phyloP scores from a whole-genome alignment of 2,329 filamentous ascomycete genomes.

The Aspergillus ochraceoroseus region DNA sequence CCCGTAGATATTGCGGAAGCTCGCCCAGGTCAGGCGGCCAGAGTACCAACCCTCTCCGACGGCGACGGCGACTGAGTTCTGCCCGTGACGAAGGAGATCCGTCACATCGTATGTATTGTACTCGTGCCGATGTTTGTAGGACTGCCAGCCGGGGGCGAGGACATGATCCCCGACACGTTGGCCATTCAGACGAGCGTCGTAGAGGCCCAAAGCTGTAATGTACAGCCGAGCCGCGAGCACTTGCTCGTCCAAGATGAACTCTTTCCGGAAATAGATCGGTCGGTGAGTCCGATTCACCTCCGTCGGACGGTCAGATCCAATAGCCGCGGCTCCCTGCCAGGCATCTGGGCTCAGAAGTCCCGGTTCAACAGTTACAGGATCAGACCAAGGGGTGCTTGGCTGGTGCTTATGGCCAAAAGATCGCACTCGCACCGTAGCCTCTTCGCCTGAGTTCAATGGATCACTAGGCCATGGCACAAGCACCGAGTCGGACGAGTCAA shows the following conservation, averaged over 20 bases:
- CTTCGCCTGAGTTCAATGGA: slow-evolving; percentile 16
- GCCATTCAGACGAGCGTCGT: slow-evolving; percentile 48
- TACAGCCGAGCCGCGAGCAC: slow-evolving; percentile 38
- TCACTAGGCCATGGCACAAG: slow-evolving; percentile 24
- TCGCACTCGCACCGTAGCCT: slow-evolving; percentile 13
- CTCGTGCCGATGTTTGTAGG: slow-evolving; percentile 46
- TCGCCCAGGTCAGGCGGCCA: slow-evolving; percentile 28
- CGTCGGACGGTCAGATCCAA: slow-evolving; percentile 19
- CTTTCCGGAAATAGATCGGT: slow-evolving; percentile 36
- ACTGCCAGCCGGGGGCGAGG: slow-evolving; percentile 49
- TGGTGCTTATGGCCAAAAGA: slow-evolving; percentile 5
- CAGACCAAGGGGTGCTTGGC: slow-evolving; percentile 30
- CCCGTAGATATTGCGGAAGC: slow-evolving; percentile 19
- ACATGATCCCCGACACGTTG: slow-evolving; percentile 40
- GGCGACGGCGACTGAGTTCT: slow-evolving; percentile 40
- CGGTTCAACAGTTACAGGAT: slow-evolving; percentile 28
- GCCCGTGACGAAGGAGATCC: slow-evolving; percentile 31
- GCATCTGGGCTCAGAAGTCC: slow-evolving; percentile 30
- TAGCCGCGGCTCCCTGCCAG: slow-evolving; percentile 27
- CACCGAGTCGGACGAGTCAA: slow-evolving; percentile 19
- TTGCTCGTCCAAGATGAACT: slow-evolving; percentile 22
- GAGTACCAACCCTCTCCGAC: slow-evolving; percentile 51
- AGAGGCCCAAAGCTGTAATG: slow-evolving; percentile 46
- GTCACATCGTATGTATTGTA: slow-evolving; percentile 54
- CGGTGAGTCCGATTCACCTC: slow-evolving; percentile 24